phyloP scores from a whole-genome alignment of 2,329 filamentous ascomycete genomes.

The Cadophora sp. region DNA sequence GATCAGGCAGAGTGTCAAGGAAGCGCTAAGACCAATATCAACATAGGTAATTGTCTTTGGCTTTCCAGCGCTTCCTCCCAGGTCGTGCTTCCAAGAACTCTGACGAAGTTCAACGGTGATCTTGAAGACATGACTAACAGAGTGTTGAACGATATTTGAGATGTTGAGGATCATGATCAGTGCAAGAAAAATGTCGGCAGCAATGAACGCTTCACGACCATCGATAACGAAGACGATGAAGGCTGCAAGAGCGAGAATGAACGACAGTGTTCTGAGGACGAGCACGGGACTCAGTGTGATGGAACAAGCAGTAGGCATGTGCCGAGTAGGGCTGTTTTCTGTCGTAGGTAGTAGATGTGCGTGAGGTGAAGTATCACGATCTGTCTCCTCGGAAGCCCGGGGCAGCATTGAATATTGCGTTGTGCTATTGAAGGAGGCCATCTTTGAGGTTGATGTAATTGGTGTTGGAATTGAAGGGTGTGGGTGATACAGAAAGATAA shows the following conservation, averaged over 20 bases:
- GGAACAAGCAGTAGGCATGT: conserved; percentile 15
- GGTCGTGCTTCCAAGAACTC: conserved; percentile 16
- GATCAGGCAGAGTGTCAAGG: conserved; percentile 25
- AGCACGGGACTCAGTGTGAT: conserved; percentile 23
- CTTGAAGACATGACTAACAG: conserved; percentile 27
- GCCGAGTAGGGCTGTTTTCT: neutral
- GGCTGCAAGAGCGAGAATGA: conserved; percentile 19
- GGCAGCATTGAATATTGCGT: conserved; percentile 5
- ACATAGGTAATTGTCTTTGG: conserved; percentile 21
- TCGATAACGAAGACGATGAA: conserved; percentile 27
- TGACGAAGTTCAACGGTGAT: conserved; percentile 30
- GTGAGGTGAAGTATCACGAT: conserved; percentile 13
- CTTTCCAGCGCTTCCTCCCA: conserved; percentile 13
- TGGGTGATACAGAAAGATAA: neutral
- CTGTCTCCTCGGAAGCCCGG: conserved; percentile 18
- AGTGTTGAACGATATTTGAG: conserved; percentile 25
- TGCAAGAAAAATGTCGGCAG: conserved; percentile 24
- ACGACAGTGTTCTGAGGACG: conserved; percentile 18
- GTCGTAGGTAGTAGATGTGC: conserved; percentile 16
- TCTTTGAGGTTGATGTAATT: neutral
- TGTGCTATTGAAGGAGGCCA: neutral
- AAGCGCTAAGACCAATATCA: conserved; percentile 24
- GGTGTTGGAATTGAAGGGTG: neutral
- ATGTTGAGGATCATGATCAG: conserved; percentile 29
- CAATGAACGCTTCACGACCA: conserved; percentile 26